Base-by-base conservation (phyloP, 2,329 filamentous ascomycete species). In the Pseudogymnoascus destructans region DNA sequence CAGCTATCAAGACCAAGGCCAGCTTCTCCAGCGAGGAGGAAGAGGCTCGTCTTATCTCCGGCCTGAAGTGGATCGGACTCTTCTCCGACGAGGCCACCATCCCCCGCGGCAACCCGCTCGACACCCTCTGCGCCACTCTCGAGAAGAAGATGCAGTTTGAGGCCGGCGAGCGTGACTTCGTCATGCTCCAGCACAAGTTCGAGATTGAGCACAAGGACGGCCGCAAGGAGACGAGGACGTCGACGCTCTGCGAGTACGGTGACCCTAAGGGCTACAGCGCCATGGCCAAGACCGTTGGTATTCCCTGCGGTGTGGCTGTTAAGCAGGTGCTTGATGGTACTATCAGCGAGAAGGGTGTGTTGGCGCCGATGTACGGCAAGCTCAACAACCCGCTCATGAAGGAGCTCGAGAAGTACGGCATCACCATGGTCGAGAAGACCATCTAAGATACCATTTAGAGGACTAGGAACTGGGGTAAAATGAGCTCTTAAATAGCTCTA, bases 131-230 rank as follows among this genome's bases (percentile, higher is more conserved):
- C 75, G 89, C 88, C 30, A 87, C 84, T 2, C 80, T 95, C 27
- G 89, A 95, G 77, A 75, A 87, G 77, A 95, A 95, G 82, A 95
- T 95, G 88, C 81, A 87, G 73, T 95, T 85, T 72, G 86, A 81
- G 68, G 77, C 86, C 66, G 85, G 80, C 61, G 89, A 95, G 81
- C 85, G 90, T 60, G 90, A 95, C 72, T 76, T 95, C 64, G 87
- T 93, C 63, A 81, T 87, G 74, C 79, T 89, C 30, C 86, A 89
- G 75, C 86, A 89, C 76, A 85, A 82, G 75, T 95, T 95, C 71
- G 84, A 84, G 70, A 88, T 95, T 64, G 87, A 93, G 77, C 77
- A 86, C 73, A 84, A 85, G 73, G 86, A 93, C 70, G 89, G 89
- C 67, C 80, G 74, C 69, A 81, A 79, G 71, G 83, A 95, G 76